Evolutionary conservation across 1,139 yeast genomes (phyloP).

Genomic region (Candida buenavistaensis): DNA sequence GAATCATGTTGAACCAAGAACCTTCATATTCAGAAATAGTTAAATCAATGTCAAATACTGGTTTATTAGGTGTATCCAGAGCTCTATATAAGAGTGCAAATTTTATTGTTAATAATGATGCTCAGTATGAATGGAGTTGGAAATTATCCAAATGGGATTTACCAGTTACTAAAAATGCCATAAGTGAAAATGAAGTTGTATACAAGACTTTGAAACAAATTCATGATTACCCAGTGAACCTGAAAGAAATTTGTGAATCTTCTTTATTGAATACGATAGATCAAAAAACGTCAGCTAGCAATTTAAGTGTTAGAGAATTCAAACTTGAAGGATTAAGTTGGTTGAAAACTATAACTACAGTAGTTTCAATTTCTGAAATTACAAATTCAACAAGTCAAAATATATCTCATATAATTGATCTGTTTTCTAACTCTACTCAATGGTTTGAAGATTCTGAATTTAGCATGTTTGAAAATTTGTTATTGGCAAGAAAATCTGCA

Average conservation of each 20-base stretch:
- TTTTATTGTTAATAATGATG: slow-evolving; percentile 4
- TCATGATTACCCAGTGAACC: slow-evolving; percentile 28
- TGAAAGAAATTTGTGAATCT: slow-evolving; percentile 17
- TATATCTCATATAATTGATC: slow-evolving; percentile 5
- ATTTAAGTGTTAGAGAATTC: slow-evolving; percentile 18
- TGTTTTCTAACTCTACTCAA: slow-evolving; percentile 17
- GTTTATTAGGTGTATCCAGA: slow-evolving; percentile 51
- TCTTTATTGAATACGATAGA: slow-evolving; percentile 20
- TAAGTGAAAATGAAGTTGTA: slow-evolving; percentile 40
- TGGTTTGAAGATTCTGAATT: slow-evolving; percentile 42
- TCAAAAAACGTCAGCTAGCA: slow-evolving; percentile 13
- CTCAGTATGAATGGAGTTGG: slow-evolving; percentile 59
- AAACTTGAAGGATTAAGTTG: slow-evolving; percentile 21
- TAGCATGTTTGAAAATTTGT: slow-evolving; percentile 37
- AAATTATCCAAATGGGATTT: slow-evolving; percentile 70
- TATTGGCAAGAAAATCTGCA: slow-evolving; percentile 39
- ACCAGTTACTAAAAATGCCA: slow-evolving; percentile 39
- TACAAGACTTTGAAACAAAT: slow-evolving; percentile 49
- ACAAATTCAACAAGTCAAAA: slow-evolving; percentile 1
- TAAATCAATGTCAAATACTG: slow-evolving; percentile 42
- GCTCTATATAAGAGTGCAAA: slow-evolving; percentile 21
- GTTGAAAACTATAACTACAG: slow-evolving; percentile 38
- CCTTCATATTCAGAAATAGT: slow-evolving; percentile 21
- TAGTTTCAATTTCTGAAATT: slow-evolving; percentile 18
- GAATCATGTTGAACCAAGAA: slow-evolving; percentile 20